These are phyloP conservation scores for Colletotrichum graminicola DNA, from an alignment of 2,329 filamentous ascomycete species.

Conservation along the genomic window DNA sequence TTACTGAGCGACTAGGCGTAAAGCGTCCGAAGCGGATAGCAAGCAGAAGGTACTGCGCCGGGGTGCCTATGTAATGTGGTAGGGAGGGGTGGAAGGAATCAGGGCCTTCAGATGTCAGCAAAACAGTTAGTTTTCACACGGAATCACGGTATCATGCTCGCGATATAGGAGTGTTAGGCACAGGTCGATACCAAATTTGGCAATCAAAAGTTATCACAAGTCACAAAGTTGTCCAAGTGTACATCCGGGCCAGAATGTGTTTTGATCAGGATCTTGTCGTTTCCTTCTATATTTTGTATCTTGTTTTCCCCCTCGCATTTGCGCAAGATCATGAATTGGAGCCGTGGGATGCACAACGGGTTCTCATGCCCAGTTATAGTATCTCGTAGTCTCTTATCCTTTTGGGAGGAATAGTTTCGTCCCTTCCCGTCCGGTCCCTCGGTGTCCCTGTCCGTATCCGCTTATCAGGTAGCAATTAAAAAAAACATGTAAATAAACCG, in stretches of 20 bases:
- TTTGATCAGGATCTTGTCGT: background rate
- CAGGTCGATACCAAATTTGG: conserved; percentile 38
- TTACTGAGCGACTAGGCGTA: background rate
- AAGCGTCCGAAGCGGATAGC: background rate
- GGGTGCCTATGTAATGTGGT: conserved; percentile 18
- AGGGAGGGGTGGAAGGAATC: conserved; percentile 3
- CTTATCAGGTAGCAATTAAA: conserved; percentile 25
- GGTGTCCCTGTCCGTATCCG: background rate
- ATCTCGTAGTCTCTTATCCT: background rate
- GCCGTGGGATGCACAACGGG: conserved; percentile 17
- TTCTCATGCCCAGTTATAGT: conserved; percentile 13
- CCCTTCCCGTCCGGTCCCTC: background rate
- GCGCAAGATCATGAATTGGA: conserved; percentile 5
- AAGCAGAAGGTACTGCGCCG: background rate
- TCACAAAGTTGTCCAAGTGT: background rate
- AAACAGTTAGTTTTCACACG: conserved; percentile 12
- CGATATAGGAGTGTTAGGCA: conserved; percentile 33
- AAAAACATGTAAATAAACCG: conserved; percentile 8
- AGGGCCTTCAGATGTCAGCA: background rate
- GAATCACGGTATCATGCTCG: conserved; percentile 17
- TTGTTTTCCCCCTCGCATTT: background rate
- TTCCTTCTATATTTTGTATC: background rate
- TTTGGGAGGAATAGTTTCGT: background rate
- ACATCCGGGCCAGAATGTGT: no score
- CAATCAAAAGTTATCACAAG: conserved; percentile 31